Percentiles rank a stretch among this genome's conserved stretches.
These are phyloP conservation scores for Ambrosia artemisiifolia DNA, from an alignment of 129 eudicot genomes.

Conservation along the genomic window DNA sequence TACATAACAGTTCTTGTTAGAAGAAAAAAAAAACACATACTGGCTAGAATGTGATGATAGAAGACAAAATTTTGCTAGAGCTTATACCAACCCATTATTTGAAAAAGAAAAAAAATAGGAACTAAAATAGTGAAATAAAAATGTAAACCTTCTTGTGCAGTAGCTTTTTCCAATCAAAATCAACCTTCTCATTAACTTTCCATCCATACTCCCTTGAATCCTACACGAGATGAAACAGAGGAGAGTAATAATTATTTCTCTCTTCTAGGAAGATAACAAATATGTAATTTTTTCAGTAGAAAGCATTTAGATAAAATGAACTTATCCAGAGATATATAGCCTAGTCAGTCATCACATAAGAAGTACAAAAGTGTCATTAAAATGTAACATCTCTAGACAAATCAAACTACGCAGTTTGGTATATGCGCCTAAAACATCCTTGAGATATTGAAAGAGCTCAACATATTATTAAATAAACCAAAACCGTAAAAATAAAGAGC, in stretches of 20 bases:
- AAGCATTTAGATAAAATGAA: conserved; percentile 4
- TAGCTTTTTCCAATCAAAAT: conserved; percentile 96
- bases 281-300: background rate
- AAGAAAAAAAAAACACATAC: background rate
- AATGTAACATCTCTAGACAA: background rate
- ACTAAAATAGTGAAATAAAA: background rate
- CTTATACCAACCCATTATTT: background rate
- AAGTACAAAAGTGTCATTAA: background rate
- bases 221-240: conserved; percentile 38
- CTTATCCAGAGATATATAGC: conserved; percentile 2
- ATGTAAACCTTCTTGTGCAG: conserved; percentile 69
- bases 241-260: background rate
- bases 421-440: conserved; percentile 2
- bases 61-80: background rate
- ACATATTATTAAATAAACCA: background rate
- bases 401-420: conserved; percentile 3
- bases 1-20: background rate
- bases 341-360: background rate
- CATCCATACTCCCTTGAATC: conserved; percentile 89
- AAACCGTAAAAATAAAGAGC: background rate
- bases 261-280: background rate
- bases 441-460: conserved; percentile 5
- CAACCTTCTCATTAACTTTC: conserved; percentile 85
- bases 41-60: conserved; percentile 3
- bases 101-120: background rate